phyloP scores from a whole-genome alignment of 306 rosid species.

The Quercus agrifolia region DNA sequence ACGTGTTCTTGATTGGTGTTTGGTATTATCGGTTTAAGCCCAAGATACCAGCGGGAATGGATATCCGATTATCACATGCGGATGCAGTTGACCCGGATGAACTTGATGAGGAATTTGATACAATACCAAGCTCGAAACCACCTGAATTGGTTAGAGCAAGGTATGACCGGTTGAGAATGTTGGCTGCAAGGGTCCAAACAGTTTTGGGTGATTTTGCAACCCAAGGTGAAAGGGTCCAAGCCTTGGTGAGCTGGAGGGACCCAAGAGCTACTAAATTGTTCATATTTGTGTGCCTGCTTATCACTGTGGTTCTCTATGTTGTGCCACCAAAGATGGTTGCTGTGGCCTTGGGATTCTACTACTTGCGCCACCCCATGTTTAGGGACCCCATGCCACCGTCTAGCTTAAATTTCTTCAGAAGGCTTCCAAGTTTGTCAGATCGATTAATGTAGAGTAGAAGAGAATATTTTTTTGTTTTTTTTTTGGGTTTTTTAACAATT shows the following conservation, averaged over 20 bases:
- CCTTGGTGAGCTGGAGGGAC: constrained; percentile 90
- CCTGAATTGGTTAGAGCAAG: constrained; percentile 57
- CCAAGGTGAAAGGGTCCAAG: constrained; percentile 89
- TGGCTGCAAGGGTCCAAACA: constrained; percentile 85
- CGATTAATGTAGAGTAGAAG: constrained; percentile 64
- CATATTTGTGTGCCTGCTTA: constrained; percentile 40
- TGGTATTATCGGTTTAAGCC: constrained; percentile 94
- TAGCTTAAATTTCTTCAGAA: constrained; percentile 49
- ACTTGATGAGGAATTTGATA: constrained; percentile 84
- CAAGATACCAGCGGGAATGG: constrained; percentile 89
- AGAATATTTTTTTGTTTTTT: neutral
- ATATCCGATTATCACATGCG: constrained; percentile 68
- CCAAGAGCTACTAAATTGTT: constrained; percentile 76
- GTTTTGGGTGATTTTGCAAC: constrained; percentile 95
- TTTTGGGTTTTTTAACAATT: neutral
- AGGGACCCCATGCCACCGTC: constrained; percentile 51
- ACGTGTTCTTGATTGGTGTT: constrained; percentile 76
- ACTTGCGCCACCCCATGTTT: constrained; percentile 62
- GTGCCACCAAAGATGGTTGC: constrained; percentile 80
- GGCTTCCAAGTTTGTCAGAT: constrained; percentile 86
- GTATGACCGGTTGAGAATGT: constrained; percentile 77
- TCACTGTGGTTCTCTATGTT: constrained; percentile 34
- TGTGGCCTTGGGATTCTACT: constrained; percentile 78
- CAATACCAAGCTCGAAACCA: constrained; percentile 81
- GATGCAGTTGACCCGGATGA: constrained; percentile 82